A percentile compares a stretch with the other conserved stretches of the same genome.
Conservation (phyloP, 2,329 filamentous ascomycete species). For the Colletotrichum melonis region DNA sequence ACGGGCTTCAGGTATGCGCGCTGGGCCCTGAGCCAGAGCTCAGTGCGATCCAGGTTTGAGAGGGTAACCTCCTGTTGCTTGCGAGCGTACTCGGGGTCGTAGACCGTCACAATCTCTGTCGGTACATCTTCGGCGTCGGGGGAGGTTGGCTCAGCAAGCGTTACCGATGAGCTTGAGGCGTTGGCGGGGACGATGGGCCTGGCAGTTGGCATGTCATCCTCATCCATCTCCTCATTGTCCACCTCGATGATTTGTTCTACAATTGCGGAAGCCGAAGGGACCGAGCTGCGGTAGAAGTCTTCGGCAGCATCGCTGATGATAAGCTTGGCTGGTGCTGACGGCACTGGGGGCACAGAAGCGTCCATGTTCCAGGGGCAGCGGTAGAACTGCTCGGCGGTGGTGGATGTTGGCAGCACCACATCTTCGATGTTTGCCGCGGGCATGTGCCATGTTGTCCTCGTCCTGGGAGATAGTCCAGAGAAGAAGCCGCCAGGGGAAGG, state of each 20-base stretch:
- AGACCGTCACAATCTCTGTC: slow-evolving; percentile 75
- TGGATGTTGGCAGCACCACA: slow-evolving; percentile 78
- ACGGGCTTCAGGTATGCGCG: slow-evolving; percentile 79
- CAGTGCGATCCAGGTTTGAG: slow-evolving; percentile 85
- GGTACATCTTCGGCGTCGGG: slow-evolving; percentile 66
- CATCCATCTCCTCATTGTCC: slow-evolving; percentile 58
- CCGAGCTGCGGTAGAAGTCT: slow-evolving; percentile 52
- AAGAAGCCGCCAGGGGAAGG: slow-evolving; percentile 95
- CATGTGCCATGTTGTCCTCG: slow-evolving; percentile 85
- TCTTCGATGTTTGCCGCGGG: slow-evolving; percentile 64
- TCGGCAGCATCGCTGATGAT: slow-evolving; percentile 51
- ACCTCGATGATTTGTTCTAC: slow-evolving; percentile 78
- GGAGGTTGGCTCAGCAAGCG: slow-evolving; percentile 49
- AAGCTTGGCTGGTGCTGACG: slow-evolving; percentile 33
- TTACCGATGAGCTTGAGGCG: slow-evolving; percentile 44
- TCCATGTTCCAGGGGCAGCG: slow-evolving; percentile 78
- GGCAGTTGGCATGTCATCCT: slow-evolving; percentile 75
- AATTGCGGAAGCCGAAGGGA: slow-evolving; percentile 50
- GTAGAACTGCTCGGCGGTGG: slow-evolving; percentile 94
- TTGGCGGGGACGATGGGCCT: slow-evolving; percentile 53
- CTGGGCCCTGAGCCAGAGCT: slow-evolving; percentile 87
- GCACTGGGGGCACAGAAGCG: slow-evolving; percentile 48
- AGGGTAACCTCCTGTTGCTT: slow-evolving; percentile 78
- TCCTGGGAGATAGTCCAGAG: slow-evolving; percentile 80
- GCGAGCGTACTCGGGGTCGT: slow-evolving; percentile 79